These are phyloP conservation scores for Gentiana dahurica DNA, from an alignment of 257 asterid species.

Conservation along the genomic window DNA sequence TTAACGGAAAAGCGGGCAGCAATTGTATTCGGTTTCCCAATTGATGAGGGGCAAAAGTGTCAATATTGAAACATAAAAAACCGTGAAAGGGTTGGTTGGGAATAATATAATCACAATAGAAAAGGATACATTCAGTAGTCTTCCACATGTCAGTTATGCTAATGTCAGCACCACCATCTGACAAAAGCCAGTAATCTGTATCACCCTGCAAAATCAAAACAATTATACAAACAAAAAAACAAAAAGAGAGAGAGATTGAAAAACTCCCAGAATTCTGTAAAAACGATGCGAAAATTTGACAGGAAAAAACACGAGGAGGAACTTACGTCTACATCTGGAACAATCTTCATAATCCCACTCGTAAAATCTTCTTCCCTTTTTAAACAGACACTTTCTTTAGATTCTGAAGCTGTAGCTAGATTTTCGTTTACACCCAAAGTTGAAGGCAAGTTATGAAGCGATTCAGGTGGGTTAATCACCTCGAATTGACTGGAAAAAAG, in stretches of 20 bases:
- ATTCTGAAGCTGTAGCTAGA: conserved; percentile 23
- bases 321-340: conserved; percentile 90
- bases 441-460: conserved; percentile 45
- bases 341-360: conserved; percentile 76
- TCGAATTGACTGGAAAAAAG: conserved; percentile 50
- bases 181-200: conserved; percentile 66
- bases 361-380: conserved; percentile 47
- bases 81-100: background rate
- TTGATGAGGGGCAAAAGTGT: background rate
- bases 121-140: conserved; percentile 52
- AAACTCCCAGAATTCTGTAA: too few relatives aligned
- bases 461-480: conserved; percentile 45
- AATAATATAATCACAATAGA: background rate
- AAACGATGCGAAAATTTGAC: background rate
- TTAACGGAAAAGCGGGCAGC: conserved; percentile 25
- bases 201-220: conserved; percentile 39
- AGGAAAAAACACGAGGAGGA: conserved; percentile 1
- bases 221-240: too few relatives aligned
- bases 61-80: background rate
- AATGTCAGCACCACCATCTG: conserved; percentile 35
- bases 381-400: conserved; percentile 36
- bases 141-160: conserved; percentile 77
- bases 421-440: conserved; percentile 35
- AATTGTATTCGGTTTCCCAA: background rate
- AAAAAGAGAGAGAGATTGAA: too few relatives aligned